Evolutionary conservation across 2,329 filamentous ascomycete species (phyloP), one percentile per base, ranked within the genome.

Genomic region (Neonectria ditissima): DNA sequence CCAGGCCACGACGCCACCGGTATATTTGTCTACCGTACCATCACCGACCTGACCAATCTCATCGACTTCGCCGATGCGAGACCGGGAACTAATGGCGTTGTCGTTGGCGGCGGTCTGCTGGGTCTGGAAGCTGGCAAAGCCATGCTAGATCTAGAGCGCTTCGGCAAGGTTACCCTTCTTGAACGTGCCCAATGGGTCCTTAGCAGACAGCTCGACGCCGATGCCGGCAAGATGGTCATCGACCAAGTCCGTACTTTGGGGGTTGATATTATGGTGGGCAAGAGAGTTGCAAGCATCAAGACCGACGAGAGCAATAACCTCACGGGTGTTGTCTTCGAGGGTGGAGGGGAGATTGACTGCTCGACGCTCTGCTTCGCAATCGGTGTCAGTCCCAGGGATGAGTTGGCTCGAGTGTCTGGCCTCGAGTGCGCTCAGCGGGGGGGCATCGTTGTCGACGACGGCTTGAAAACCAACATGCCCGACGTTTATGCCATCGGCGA

Each of bases 111-210:
- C 55, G 94, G 94, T 1, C 79, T 97, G 24, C 84, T 97, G 0
- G 94, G 94, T 1, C 86, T 97, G 0, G 94, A 97, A 80, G 94
- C 94, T 2, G 94, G 93, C 34, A 96, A 97, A 73, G 94, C 94
- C 2, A 94, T 97, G 92, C 90, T 94, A 82, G 93, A 97, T 74
- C 81, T 97, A 9, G 85, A 92, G 70, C 87, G 89, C 55, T 97
- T 91, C 74, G 83, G 85, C 13, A 87, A 88, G 61, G 91, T 97
- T 55, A 92, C 89, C 69, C 81, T 97, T 9, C 88, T 97, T 55
- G 94, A 97, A 78, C 85, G 92, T 55, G 95, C 94, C 73, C 80
- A 86, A 69, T 97, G 93, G 92, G 90, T 97, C 0, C 78, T 97
- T 45, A 92, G 91, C 57, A 84, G 94, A 58, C 94, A 97, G 74